phyloP scores from a whole-genome alignment of 371 early-diverging fungal species.

The Mucor plumbeus region DNA sequence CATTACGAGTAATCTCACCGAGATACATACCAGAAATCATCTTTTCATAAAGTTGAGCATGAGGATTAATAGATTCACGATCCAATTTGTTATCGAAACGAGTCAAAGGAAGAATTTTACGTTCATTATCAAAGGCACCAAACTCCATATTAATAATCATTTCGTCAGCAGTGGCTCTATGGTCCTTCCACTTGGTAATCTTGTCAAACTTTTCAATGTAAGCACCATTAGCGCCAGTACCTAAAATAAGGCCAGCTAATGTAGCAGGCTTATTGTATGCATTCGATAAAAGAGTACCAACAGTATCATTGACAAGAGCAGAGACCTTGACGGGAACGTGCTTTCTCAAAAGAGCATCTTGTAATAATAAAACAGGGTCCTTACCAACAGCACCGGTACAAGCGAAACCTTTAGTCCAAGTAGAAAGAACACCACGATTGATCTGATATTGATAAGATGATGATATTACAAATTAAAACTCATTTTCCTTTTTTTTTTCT shows the following conservation, averaged over 20 bases:
- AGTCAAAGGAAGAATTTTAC: constrained; percentile 67
- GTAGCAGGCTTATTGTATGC: constrained; percentile 85
- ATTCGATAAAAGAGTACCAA: constrained; percentile 89
- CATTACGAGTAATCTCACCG: constrained; percentile 83
- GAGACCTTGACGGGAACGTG: constrained; percentile 76
- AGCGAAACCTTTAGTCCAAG: constrained; percentile 95
- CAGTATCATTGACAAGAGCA: constrained; percentile 96
- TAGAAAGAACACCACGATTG: constrained; percentile 75
- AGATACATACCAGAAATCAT: constrained; percentile 84
- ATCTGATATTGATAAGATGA: constrained; percentile 38
- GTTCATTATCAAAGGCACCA: constrained; percentile 74
- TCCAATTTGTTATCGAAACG: constrained; percentile 70
- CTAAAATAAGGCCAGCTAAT: constrained; percentile 89
- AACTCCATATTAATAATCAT: constrained; percentile 90
- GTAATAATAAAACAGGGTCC: constrained; percentile 88
- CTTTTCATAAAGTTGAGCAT: constrained; percentile 76
- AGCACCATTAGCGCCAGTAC: constrained; percentile 97
- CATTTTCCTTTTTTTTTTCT: constrained; percentile 1
- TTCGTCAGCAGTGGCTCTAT: constrained; percentile 53
- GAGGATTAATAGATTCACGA: constrained; percentile 61
- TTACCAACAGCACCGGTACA: constrained; percentile 80
- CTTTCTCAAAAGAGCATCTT: constrained; percentile 81
- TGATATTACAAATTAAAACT: constrained; percentile 12
- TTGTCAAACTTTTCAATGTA: constrained; percentile 83
- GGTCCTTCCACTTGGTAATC: constrained; percentile 75